Base-by-base conservation (phyloP, 2,329 filamentous ascomycete genomes). In the Coniella vitis region DNA sequence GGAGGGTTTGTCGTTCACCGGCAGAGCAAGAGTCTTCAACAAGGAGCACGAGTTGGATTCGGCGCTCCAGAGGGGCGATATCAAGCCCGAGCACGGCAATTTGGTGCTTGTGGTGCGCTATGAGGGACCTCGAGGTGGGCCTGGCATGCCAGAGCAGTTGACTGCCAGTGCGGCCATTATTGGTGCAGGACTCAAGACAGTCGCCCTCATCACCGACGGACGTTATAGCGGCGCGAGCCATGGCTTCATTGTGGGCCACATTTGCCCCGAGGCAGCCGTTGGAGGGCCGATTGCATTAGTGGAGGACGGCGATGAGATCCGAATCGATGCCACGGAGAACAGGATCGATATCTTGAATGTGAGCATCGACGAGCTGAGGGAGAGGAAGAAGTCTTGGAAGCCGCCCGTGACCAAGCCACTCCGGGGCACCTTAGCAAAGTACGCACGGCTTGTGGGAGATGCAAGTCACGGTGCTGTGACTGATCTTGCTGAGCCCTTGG, bases 141-240 rank as follows among this genome's bases (percentile, higher is more conserved):
- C 90, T 1, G 90, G 90, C 50, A 96, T 96, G 85, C 90, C 90
- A 25, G 90, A 96, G 70, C 90, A 95, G 75, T 74, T 96, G 54
- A 95, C 95, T 73, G 88, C 90, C 17, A 87, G 81, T 47, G 89
- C 87, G 0, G 88, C 90, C 41, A 86, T 96, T 61, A 95, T 95
- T 87, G 90, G 90, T 47, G 88, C 89, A 4, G 86, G 86, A 31
- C 78, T 96, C 37, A 84, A 86, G 59, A 84, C 88, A 57, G 82
- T 87, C 13, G 85, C 85, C 1, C 77, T 89, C 39, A 75, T 89
- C 51, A 87, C 85, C 2, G 84, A 90, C 59, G 82, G 82, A 0
- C 80, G 86, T 34, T 90, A 89, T 73, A 86, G 81, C 7, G 89
- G 89, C 51, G 89, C 87, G 44, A 86, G 80, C 53, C 87, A 93